A percentile compares a stretch with the other conserved stretches of the same genome.
These are phyloP conservation scores for Isabelozyma rhagii DNA, from an alignment of 805 yeast species.

Conservation along the genomic window DNA sequence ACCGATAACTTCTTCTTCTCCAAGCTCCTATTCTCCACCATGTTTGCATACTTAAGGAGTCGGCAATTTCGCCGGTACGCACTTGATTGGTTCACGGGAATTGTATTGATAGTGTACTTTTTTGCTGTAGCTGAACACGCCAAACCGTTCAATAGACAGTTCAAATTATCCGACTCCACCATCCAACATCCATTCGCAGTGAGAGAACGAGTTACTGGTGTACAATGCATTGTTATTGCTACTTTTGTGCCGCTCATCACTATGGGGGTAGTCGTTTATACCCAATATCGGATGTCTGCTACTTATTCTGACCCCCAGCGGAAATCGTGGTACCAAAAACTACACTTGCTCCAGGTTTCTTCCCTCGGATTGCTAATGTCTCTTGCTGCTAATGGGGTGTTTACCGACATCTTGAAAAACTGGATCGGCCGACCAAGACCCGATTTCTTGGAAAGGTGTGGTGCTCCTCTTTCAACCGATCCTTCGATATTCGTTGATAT, in stretches of 20 bases:
- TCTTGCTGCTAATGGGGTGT: constrained; percentile 26
- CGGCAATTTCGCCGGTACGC: constrained; percentile 4
- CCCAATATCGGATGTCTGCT: background rate
- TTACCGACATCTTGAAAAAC: constrained; percentile 35
- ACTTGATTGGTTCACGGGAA: constrained; percentile 29
- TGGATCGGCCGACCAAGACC: constrained; percentile 34
- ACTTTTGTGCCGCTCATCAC: constrained; percentile 19
- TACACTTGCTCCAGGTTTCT: constrained; percentile 26
- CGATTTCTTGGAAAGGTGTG: constrained; percentile 32
- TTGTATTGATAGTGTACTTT: constrained; percentile 21
- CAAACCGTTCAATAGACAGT: constrained; percentile 34
- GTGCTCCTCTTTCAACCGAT: constrained; percentile 24
- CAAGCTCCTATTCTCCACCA: background rate
- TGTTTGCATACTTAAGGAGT: background rate
- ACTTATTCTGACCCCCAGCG: background rate
- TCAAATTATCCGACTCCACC: constrained; percentile 25
- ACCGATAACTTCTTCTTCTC: background rate
- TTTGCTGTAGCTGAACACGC: constrained; percentile 28
- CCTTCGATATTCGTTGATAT: constrained; percentile 19
- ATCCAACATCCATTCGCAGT: constrained; percentile 35
- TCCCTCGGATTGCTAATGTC: constrained; percentile 27
- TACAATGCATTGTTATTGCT: constrained; percentile 25
- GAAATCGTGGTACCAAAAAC: background rate
- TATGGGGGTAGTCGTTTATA: constrained; percentile 12
- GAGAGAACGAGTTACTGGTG: constrained; percentile 28